Evolutionary conservation across 2,329 filamentous ascomycete species (phyloP), one percentile per base, ranked within the genome.

Genomic region (Fusarium sp.): DNA sequence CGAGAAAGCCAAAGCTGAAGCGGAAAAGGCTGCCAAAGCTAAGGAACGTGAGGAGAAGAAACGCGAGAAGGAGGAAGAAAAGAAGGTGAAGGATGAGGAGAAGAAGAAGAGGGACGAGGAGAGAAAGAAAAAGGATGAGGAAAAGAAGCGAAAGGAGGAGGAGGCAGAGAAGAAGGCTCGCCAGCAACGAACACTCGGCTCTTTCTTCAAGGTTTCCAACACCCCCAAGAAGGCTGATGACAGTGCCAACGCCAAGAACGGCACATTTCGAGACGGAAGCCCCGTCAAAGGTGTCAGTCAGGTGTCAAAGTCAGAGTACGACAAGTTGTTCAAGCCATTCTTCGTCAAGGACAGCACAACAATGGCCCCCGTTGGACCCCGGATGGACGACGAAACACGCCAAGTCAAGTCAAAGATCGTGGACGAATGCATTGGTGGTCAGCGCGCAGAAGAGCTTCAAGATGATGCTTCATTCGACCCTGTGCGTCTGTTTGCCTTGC

Each of bases 261-360:
- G 61, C 8, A 81, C 81, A 41, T 76, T 83, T 60, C 64, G 74
- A 50, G 80, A 85, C 73, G 64, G 72, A 9, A 70, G 77, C 41
- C 66, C 69, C 14, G 43, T 60, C 14, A 78, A 73, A 39, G n/a
- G 59, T 25, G 30, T 68, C 9, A 59, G 45, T 9, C 75, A 78
- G 35, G 39, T 64, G n/a, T 63, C 70, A 30, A 79, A 75, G 59
- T 87, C 89, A 0, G 87, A 90, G 52, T 95, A 94, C 75, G 85
- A 93, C 20, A 91, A 90, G 75, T 85, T 88, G 39, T 98, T 98
- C 78, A 89, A 95, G 35, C 92, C 94, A 0, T 98, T 98, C 81
- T 95, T 93, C 72, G 80, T 97, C 54, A 93, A 94, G 68, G 87
- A 91, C 4, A 89, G 94, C 78, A 93, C 94, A 2, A 89, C 84